Conservation (phyloP, 1,284 basidiomycete species). For the Naganishia liquefaciens region DNA sequence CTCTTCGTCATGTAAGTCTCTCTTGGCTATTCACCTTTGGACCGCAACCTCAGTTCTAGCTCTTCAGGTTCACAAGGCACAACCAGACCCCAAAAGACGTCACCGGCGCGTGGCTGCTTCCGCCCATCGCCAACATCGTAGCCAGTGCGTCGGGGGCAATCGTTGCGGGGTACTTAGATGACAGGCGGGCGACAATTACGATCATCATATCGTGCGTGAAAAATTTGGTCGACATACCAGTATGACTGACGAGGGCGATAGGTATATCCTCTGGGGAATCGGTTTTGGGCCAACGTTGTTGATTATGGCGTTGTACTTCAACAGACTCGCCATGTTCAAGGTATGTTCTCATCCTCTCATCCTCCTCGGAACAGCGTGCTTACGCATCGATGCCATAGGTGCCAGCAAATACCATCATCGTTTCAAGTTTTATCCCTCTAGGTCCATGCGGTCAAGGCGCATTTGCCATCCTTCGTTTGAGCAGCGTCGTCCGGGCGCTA, state of each 20-base stretch:
- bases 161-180: conserved; percentile 60
- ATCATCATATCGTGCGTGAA: conserved; percentile 55
- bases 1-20: conserved; percentile 63
- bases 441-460: conserved; percentile 64
- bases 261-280: conserved; percentile 53
- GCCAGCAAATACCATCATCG: conserved; percentile 57
- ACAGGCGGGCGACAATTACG: conserved; percentile 61
- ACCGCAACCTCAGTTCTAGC: no score
- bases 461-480: conserved; percentile 62
- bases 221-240: no score
- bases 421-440: conserved; percentile 64
- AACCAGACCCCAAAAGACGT: conserved; percentile 62
- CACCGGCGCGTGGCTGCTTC: conserved; percentile 67
- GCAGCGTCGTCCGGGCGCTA: conserved; percentile 55
- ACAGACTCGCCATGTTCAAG: conserved; percentile 52
- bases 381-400: conserved; percentile 46
- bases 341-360: conserved; percentile 47
- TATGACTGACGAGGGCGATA: not conserved
- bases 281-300: conserved; percentile 60
- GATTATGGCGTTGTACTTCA: conserved; percentile 62
- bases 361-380: conserved; percentile 32
- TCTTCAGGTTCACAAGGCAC: conserved; percentile 63
- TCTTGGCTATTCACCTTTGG: not conserved
- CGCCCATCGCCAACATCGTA: conserved; percentile 70
- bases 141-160: conserved; percentile 66